Conservation (phyloP, 2,329 filamentous ascomycete genomes). For the Cyphellophora europaea region DNA sequence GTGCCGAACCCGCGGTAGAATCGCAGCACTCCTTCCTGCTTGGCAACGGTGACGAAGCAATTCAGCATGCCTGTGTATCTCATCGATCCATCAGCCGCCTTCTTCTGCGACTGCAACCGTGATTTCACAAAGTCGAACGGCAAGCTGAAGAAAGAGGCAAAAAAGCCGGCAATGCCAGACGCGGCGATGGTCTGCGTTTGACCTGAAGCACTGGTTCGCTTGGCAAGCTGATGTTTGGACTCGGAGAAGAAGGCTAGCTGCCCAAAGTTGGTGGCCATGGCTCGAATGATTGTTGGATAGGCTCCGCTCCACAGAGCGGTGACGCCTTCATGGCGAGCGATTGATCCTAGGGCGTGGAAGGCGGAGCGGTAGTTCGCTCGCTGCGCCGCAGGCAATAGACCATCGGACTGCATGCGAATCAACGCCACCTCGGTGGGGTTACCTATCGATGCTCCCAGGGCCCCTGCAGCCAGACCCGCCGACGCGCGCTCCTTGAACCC, state of each 20-base stretch:
- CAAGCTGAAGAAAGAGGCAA: conserved; percentile 89
- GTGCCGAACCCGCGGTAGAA: conserved; percentile 98
- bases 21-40: conserved; percentile 71
- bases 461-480: conserved; percentile 76
- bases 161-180: conserved; percentile 86
- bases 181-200: conserved; percentile 72
- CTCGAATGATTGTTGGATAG: conserved; percentile 79
- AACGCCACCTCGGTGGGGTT: conserved; percentile 92
- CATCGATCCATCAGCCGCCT: conserved; percentile 65
- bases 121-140: conserved; percentile 99
- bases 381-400: conserved; percentile 71
- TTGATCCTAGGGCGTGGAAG: conserved; percentile 70
- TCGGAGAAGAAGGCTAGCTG: conserved; percentile 96
- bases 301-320: conserved; percentile 79
- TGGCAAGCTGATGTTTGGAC: conserved; percentile 77
- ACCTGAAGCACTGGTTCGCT: conserved; percentile 54
- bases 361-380: conserved; percentile 90
- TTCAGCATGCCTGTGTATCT: conserved; percentile 83
- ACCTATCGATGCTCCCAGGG: conserved; percentile 81
- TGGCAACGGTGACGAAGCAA: conserved; percentile 78
- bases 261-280: conserved; percentile 95
- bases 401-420: conserved; percentile 96
- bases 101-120: conserved; percentile 81
- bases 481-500: conserved; percentile 79
- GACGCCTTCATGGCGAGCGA: conserved; percentile 72